Conservation (phyloP, 2,329 filamentous ascomycete genomes). For the Pseudocercospora musae region DNA sequence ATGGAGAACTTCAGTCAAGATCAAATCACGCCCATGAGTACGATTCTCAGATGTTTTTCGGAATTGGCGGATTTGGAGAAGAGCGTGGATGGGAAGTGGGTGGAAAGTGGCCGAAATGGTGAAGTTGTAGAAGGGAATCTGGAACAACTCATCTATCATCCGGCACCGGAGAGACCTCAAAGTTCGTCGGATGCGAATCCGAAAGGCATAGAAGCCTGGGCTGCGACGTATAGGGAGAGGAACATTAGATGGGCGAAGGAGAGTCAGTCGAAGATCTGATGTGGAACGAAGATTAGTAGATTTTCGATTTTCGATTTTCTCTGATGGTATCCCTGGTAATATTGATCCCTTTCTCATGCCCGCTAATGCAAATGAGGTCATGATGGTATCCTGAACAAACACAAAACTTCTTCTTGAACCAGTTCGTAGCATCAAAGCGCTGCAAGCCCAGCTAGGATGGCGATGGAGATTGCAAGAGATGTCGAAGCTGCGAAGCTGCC, state of each 20-base stretch:
- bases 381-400: neutral
- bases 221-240: slow-evolving; percentile 29
- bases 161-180: slow-evolving; percentile 14
- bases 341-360: neutral
- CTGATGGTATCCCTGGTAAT: neutral
- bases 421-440: neutral
- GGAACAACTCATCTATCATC: slow-evolving; percentile 28
- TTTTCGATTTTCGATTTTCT: neutral
- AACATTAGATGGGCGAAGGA: slow-evolving; percentile 14
- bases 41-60: slow-evolving; percentile 41
- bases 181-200: slow-evolving; percentile 21
- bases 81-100: slow-evolving; percentile 29
- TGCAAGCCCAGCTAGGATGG: neutral
- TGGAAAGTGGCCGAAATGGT: slow-evolving; percentile 25
- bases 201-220: slow-evolving; percentile 27
- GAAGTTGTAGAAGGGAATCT: slow-evolving; percentile 31
- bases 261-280: neutral
- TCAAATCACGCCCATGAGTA: slow-evolving; percentile 41
- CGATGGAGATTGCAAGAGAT: slow-evolving; percentile 1
- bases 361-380: neutral
- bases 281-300: neutral
- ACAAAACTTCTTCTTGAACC: neutral
- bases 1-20: slow-evolving; percentile 38
- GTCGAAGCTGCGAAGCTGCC: slow-evolving; percentile 1
- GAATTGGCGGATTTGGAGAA: slow-evolving; percentile 31